A percentile compares a stretch with the other conserved stretches of the same genome.
Conservation (phyloP, 2,329 filamentous ascomycete species). For the Trichothecium sympodiale region DNA sequence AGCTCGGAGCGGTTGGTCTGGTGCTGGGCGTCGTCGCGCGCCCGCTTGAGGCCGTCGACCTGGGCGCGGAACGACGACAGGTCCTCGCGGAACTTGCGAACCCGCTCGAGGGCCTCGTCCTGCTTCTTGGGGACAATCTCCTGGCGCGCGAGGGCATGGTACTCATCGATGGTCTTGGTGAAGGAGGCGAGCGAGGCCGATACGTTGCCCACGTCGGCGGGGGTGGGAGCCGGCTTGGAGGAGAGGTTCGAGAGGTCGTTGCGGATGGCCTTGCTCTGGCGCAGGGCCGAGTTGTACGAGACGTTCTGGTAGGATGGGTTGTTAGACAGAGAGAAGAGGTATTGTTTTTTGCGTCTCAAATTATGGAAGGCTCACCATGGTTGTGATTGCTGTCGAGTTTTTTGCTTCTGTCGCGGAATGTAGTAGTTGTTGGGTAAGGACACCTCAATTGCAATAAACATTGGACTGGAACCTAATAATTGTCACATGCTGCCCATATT, state of each 20-base stretch:
- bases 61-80: conserved; percentile 68
- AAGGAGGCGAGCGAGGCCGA: conserved; percentile 72
- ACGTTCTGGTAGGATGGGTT: conserved; percentile 47
- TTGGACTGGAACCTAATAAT: no score
- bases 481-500: no score
- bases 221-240: conserved; percentile 50
- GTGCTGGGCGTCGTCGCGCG: conserved; percentile 63
- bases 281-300: conserved; percentile 74
- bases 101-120: conserved; percentile 75
- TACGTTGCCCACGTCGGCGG: conserved; percentile 50
- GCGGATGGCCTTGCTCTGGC: conserved; percentile 72
- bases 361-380: not conserved
- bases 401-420: no score
- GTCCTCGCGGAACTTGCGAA: conserved; percentile 77
- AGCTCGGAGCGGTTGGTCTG: conserved; percentile 64
- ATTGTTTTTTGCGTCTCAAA: no score
- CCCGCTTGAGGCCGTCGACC: conserved; percentile 66
- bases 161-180: conserved; percentile 85
- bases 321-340: no score
- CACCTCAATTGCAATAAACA: no score
- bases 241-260: conserved; percentile 64
- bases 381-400: no score
- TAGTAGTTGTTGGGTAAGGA: no score
- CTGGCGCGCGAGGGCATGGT: conserved; percentile 71
- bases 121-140: conserved; percentile 88